A percentile compares a stretch with the other conserved stretches of the same genome.
These are phyloP conservation scores for Populus hybrid DNA, from an alignment of 441 rosid genomes.

Conservation along the genomic window DNA sequence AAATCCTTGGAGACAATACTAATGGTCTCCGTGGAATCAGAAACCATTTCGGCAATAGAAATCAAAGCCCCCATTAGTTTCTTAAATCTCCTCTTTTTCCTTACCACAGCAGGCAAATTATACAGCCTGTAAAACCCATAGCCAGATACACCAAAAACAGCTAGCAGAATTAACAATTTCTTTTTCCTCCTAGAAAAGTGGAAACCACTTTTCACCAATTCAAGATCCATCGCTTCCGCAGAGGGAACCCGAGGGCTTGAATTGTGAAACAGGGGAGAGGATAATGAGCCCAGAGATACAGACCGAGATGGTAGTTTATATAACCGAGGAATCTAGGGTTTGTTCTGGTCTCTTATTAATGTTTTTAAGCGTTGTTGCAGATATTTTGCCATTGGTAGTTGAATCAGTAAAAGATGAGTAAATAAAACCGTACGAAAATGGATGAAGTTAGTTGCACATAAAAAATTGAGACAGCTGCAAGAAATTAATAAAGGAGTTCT, in stretches of 20 bases:
- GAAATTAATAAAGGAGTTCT: neutral
- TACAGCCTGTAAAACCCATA: constrained; percentile 61
- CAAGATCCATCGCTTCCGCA: constrained; percentile 43
- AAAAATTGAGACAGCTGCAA: neutral
- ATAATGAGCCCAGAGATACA: neutral
- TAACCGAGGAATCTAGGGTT: constrained; percentile 21
- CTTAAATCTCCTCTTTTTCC: constrained; percentile 45
- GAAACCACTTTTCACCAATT: constrained; percentile 36
- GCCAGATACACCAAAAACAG: constrained; percentile 50
- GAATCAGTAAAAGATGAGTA: neutral
- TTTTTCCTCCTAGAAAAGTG: constrained; percentile 41
- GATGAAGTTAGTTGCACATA: neutral
- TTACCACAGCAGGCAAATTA: constrained; percentile 44
- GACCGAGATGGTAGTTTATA: constrained; percentile 2
- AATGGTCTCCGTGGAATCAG: constrained; percentile 65
- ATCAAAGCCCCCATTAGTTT: constrained; percentile 53
- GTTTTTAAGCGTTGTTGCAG: neutral
- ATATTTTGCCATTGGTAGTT: neutral
- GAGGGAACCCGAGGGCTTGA: constrained; percentile 18
- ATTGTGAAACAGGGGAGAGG: neutral
- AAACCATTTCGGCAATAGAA: constrained; percentile 60
- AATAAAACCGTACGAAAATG: neutral
- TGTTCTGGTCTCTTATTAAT: neutral
- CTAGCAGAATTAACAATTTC: constrained; percentile 51
- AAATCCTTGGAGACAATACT: constrained; percentile 65